Evolutionary conservation across 768 basidiomycete genomes (phyloP), one percentile per base, ranked within the genome.

Genomic region (Termitomyces sp.): DNA sequence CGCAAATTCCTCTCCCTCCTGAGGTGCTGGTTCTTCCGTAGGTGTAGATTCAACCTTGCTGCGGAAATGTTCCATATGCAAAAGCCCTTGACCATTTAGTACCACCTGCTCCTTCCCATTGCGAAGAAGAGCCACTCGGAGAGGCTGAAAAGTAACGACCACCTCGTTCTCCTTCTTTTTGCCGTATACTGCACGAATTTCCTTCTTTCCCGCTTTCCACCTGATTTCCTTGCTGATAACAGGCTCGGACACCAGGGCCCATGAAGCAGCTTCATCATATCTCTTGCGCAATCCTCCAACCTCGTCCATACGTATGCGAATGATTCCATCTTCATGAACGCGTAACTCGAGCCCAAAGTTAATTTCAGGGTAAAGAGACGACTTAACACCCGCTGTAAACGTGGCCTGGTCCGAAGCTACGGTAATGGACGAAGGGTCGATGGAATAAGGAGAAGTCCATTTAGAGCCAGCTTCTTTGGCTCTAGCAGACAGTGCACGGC

Each of bases 1-100:
- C 1, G 52, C 63, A 12, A 72, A 71, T 14, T 73, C 73, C 28
- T 80, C 71, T 11, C 76, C 78, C 55, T 80, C 81, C 44, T 71
- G 70, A 11, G 75, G 64, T 10, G 61, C 66, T n/a, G 75, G 58
- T 70, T 78, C 76, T 50, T 77, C 72, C 8, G 74, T 75, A 35
- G 68, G 65, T 43, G 76, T 77, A 59, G 75, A 72, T 9, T 66
- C 72, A 10, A 71, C 68, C 66, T 87, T 85, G 21, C 77, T 78
- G 63, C 91, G 89, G 78, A 95, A 98, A 71, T 98, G 97, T 67
- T 99, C 97, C 96, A 99, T 95, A 63, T 98, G 95, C 60, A 99
- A 76, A 31, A 99, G 78, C 1, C 91, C 91, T 41, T 85, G 80
- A 2, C 91, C 93, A 64, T 99, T 99, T 37, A 99, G 71, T 9